Evolutionary conservation across 2,329 filamentous ascomycete genomes (phyloP).

Genomic region (Phaeophleospora eucalypticola): DNA sequence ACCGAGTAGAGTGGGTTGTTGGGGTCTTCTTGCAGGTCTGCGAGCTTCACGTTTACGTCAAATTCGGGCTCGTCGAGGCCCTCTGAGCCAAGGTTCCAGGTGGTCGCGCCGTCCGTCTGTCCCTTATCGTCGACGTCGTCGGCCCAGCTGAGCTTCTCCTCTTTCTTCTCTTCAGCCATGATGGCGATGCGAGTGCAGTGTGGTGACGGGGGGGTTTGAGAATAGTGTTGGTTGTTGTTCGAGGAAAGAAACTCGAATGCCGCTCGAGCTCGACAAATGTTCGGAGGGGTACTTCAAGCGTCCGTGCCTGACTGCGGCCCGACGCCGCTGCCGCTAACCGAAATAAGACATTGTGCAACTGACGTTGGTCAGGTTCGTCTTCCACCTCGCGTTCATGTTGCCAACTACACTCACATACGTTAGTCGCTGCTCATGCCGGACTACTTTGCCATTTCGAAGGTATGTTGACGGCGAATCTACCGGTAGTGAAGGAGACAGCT

Average conservation of each 20-base stretch:
- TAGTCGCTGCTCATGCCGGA: too few species aligned
- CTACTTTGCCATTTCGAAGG: too few species aligned
- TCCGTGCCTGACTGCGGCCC: not conserved
- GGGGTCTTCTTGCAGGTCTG: conserved; percentile 79
- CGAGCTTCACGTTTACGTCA: conserved; percentile 88
- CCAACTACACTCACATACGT: too few species aligned
- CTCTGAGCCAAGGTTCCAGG: conserved; percentile 37
- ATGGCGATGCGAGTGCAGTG: conserved; percentile 11
- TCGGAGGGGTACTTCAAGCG: not conserved
- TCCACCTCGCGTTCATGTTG: too few species aligned
- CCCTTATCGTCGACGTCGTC: conserved; percentile 30
- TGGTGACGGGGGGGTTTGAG: too few species aligned
- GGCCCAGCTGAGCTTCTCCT: conserved; percentile 26
- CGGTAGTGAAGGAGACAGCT: too few species aligned
- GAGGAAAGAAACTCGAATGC: not conserved
- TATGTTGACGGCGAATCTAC: too few species aligned
- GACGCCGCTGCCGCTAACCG: too few species aligned
- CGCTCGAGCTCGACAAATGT: not conserved
- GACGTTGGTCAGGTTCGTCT: too few species aligned
- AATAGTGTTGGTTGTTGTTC: not conserved
- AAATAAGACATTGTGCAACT: not conserved
- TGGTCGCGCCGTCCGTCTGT: conserved; percentile 45
- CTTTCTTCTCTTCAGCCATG: conserved; percentile 10
- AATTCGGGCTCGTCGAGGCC: conserved; percentile 67
- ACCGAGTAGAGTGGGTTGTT: conserved; percentile 85